Conservation (phyloP, 2,329 filamentous ascomycete species). For the Xylariales sp. region DNA sequence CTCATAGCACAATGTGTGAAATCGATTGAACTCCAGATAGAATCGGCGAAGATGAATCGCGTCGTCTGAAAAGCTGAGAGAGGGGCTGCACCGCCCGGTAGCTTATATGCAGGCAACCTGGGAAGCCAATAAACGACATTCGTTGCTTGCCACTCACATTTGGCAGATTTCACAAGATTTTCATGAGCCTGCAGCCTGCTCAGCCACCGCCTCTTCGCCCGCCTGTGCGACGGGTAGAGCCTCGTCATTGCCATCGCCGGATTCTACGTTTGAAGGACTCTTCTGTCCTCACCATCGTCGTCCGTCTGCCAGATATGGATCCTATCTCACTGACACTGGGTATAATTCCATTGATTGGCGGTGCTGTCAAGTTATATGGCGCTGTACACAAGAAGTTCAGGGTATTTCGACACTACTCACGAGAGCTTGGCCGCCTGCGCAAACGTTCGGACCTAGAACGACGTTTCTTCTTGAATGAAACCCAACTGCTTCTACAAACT, state of each 20-base stretch:
- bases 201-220: no score
- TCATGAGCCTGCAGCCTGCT: no score
- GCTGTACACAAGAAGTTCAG: not conserved
- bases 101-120: no score
- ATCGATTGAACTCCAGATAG: no score
- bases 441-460: not conserved
- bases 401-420: not conserved
- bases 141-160: no score
- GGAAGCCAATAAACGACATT: no score
- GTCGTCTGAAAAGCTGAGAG: no score
- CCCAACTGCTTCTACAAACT: not conserved
- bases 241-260: not conserved
- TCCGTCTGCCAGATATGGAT: not conserved
- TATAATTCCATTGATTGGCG: not conserved
- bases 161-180: no score
- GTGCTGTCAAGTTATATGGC: not conserved
- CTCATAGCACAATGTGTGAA: no score
- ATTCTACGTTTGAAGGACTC: not conserved
- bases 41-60: no score
- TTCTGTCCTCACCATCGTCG: not conserved
- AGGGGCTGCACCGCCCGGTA: no score
- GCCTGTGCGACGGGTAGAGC: no score
- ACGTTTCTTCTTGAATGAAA: not conserved
- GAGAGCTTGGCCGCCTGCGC: not conserved
- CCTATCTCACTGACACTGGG: not conserved